Conservation (phyloP, 2,329 filamentous ascomycete genomes). For the Parastagonospora nodorum region DNA sequence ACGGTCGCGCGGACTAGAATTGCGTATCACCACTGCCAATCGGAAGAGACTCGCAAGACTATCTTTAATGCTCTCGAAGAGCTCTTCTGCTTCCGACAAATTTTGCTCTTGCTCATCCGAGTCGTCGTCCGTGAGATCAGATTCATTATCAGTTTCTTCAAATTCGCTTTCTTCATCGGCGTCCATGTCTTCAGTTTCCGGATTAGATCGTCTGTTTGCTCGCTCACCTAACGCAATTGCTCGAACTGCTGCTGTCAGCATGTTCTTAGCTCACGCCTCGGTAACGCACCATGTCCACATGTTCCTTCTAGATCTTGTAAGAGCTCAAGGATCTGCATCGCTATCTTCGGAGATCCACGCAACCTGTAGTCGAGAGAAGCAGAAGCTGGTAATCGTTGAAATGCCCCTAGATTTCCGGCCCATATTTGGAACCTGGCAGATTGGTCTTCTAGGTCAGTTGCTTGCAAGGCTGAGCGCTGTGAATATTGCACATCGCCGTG, state of each 20-base stretch:
- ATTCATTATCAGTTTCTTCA: neutral
- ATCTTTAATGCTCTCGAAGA: constrained; percentile 19
- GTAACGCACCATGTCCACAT: constrained; percentile 8
- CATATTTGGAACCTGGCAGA: constrained; percentile 29
- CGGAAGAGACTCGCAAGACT: constrained; percentile 29
- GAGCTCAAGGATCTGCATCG: constrained; percentile 22
- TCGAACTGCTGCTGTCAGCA: constrained; percentile 3
- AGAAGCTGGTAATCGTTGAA: constrained; percentile 16
- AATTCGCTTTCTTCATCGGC: neutral
- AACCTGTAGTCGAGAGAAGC: constrained; percentile 32
- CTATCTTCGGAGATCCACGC: constrained; percentile 25
- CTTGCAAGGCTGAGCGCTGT: constrained; percentile 4
- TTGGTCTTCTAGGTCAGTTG: constrained; percentile 13
- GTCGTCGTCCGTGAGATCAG: constrained; percentile 1
- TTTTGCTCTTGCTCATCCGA: neutral
- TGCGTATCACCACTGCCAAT: constrained; percentile 28
- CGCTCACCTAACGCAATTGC: constrained; percentile 13
- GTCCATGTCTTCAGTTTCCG: neutral
- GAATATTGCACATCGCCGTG: neutral
- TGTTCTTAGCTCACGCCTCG: no score
- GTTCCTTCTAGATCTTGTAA: constrained; percentile 22
- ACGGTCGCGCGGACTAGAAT: constrained; percentile 25
- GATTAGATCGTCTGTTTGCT: constrained; percentile 9
- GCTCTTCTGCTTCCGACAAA: constrained; percentile 22
- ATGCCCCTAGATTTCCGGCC: constrained; percentile 37